Evolutionary conservation across 352 stramenopile genomes (phyloP), one percentile per base, ranked within the genome.

Genomic region (Phytophthora sojae): DNA sequence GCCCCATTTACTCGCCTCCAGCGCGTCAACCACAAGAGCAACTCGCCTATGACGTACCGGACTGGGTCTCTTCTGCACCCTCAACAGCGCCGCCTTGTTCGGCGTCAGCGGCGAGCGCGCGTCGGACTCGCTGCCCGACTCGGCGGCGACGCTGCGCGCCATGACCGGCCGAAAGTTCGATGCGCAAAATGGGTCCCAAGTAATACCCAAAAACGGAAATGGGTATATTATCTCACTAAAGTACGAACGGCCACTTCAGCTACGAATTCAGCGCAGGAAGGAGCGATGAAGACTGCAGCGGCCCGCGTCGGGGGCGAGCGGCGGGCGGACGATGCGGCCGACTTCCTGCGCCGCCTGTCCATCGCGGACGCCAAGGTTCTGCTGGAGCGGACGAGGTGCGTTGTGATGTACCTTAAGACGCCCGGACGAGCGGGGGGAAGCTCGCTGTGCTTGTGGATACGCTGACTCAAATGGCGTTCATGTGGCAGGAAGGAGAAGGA

Each of bases 341-440:
- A 91, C 35, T 94, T 96, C 67, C 68, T 97, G 61, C 83, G 87
- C 15, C 84, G 86, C 8, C 74, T 95, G 52, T 95, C 90, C 2
- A 81, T 97, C 6, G 90, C 88, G 14, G 90, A 96, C 56, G 90
- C 88, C 6, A 94, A 96, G 65, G 84, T 95, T 21, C 61, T 97
- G 53, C 77, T 97, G 5, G 86, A 96, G 44, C 77, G 78, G 25
- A 94, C 87, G n/a, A 83, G 79, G 83, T 93, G 47, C 45, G 79
- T 81, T 42, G 4, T 11, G 29, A 6, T 35, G 29, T 35, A 6
- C 29, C 9, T 35, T 35, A 35, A 35, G 4, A 42, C 9, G 35
- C 35, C 3, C 35, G 17, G 35, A 42, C 11, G 35, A 42, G 9
- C 11, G 35, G 35, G 35, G 35, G 35, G 35, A 11, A 35, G 29